Evolutionary conservation across 1,139 yeast species (phyloP).

Genomic region (Candida tropicalis): DNA sequence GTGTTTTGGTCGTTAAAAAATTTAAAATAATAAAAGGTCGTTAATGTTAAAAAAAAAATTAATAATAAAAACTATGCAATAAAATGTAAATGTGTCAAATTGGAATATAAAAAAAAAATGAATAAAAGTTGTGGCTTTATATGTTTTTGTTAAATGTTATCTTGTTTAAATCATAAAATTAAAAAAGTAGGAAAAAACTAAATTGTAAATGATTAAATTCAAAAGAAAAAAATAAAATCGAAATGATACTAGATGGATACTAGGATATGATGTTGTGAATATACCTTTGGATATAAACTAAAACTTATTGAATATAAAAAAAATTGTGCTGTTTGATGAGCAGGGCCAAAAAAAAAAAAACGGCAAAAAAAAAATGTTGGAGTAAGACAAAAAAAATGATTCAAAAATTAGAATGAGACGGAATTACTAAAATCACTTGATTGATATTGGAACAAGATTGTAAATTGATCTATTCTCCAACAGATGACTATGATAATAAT

Average conservation of each 20-base stretch:
- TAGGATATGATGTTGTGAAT: not conserved
- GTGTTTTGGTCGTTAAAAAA: constrained; percentile 1
- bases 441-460: too few species aligned
- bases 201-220: not conserved
- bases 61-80: constrained; percentile 3
- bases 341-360: constrained; percentile 4
- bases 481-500: too few species aligned
- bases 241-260: not conserved
- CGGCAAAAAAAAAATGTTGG: not conserved
- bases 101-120: not conserved
- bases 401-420: too few species aligned
- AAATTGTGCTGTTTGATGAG: constrained; percentile 3
- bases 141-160: not conserved
- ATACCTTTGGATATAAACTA: not conserved
- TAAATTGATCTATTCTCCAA: too few species aligned
- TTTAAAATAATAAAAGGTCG: constrained; percentile 1
- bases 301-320: not conserved
- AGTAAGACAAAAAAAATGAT: not conserved
- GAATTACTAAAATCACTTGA: too few species aligned
- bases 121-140: constrained; percentile 3
- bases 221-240: not conserved
- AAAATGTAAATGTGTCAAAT: not conserved
- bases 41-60: not conserved
- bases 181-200: not conserved
- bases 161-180: not conserved